Percentiles rank a stretch among this genome's conserved stretches.
Conservation (phyloP, 2,329 filamentous ascomycete species). For the Paecilomyces formosus region DNA sequence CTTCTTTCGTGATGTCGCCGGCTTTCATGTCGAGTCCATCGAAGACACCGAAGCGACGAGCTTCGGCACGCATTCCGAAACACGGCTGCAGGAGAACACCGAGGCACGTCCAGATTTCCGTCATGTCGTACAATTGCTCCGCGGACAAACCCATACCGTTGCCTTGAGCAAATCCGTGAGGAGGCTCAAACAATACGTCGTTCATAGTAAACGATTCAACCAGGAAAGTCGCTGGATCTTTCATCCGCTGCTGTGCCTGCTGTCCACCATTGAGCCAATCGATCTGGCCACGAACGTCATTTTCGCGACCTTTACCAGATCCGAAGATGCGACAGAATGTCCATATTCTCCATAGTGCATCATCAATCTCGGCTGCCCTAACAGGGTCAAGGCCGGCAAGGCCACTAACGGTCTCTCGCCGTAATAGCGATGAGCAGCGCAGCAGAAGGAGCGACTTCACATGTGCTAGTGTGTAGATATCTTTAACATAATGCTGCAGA, state of each 20-base stretch:
- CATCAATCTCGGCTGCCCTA: constrained; percentile 47
- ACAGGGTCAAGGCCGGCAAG: constrained; percentile 41
- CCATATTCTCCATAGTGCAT: constrained; percentile 60
- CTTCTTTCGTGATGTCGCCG: constrained; percentile 36
- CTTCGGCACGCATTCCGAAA: constrained; percentile 47
- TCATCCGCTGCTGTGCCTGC: constrained; percentile 42
- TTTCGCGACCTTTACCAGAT: constrained; percentile 49
- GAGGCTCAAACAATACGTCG: constrained; percentile 48
- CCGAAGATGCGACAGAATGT: constrained; percentile 60
- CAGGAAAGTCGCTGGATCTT: constrained; percentile 39
- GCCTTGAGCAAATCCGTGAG: constrained; percentile 51
- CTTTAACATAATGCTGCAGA: constrained; percentile 43
- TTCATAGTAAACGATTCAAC: constrained; percentile 45
- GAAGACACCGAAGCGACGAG: constrained; percentile 50
- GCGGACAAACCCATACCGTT: constrained; percentile 49
- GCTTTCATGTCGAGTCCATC: constrained; percentile 45
- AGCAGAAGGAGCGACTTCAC: constrained; percentile 51
- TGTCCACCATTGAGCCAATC: constrained; percentile 56
- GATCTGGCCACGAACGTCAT: constrained; percentile 52
- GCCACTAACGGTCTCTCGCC: constrained; percentile 48
- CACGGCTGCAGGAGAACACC: constrained; percentile 49
- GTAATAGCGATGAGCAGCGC: constrained; percentile 49
- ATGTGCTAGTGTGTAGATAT: constrained; percentile 46
- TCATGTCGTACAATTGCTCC: constrained; percentile 56
- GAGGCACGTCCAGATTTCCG: constrained; percentile 57